Evolutionary conservation across 2,329 filamentous ascomycete species (phyloP).

Genomic region (Apiospora koreana): DNA sequence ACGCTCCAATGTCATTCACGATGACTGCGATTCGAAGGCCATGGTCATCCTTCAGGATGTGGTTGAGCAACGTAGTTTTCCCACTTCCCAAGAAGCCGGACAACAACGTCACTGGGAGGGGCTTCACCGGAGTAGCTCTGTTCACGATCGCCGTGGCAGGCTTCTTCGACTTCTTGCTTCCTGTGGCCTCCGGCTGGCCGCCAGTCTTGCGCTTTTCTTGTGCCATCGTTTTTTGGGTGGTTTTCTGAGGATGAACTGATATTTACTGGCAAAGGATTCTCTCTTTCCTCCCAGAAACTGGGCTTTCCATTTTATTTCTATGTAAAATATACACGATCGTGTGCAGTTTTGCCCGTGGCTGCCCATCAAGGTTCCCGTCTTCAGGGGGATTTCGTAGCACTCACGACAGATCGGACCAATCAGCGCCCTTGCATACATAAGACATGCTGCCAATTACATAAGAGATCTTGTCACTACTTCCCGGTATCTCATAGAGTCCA

Average conservation of each 20-base stretch:
- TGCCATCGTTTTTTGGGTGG: background rate
- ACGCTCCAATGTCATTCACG: constrained; percentile 71
- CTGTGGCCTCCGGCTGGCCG: background rate
- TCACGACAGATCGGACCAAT: background rate
- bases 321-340: background rate
- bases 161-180: background rate
- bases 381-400: background rate
- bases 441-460: background rate
- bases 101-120: constrained; percentile 16
- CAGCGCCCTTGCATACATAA: background rate
- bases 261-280: background rate
- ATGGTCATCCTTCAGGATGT: constrained; percentile 68
- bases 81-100: constrained; percentile 37
- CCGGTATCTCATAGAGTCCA: too few relatives aligned
- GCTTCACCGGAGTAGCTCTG: background rate
- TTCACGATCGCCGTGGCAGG: background rate
- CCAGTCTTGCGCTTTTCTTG: background rate
- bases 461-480: background rate
- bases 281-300: background rate
- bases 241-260: background rate
- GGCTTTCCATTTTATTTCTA: background rate
- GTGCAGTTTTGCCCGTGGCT: background rate
- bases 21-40: constrained; percentile 70
- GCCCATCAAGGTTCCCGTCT: constrained; percentile 4
- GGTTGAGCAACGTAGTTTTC: constrained; percentile 70